A percentile compares a stretch with the other conserved stretches of the same genome.
Conservation (phyloP, 1,284 basidiomycete species). For the Malassezia caprae region DNA sequence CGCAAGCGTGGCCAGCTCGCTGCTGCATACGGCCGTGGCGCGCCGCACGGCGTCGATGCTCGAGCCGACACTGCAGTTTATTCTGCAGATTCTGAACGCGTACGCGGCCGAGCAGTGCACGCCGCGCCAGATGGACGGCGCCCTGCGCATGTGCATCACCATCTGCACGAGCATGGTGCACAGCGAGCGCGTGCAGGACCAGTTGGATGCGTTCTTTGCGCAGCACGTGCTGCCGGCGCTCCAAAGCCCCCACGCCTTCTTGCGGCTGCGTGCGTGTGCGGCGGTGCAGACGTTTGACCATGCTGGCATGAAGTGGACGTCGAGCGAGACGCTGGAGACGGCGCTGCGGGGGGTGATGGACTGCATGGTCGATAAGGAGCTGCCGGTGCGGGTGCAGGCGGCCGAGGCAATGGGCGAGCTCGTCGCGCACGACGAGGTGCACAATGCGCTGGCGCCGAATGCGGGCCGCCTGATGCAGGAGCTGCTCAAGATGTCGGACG, state of each 20-base stretch:
- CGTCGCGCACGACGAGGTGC: slow-evolving; percentile 61
- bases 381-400: slow-evolving; percentile 76
- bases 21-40: slow-evolving; percentile 19
- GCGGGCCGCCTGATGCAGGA: slow-evolving; percentile 83
- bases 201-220: slow-evolving; percentile 38
- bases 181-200: slow-evolving; percentile 28
- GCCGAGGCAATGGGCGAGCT: slow-evolving; percentile 70
- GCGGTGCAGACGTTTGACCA: slow-evolving; percentile 37
- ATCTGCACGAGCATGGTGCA: slow-evolving; percentile 37
- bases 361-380: slow-evolving; percentile 56
- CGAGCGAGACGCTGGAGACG: slow-evolving; percentile 30
- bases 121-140: slow-evolving; percentile 41
- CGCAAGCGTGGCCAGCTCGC: slow-evolving; percentile 25
- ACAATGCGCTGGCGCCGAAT: slow-evolving; percentile 62
- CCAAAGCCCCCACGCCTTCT: slow-evolving; percentile 30
- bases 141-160: slow-evolving; percentile 35
- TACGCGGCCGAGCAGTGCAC: slow-evolving; percentile 26
- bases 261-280: slow-evolving; percentile 40
- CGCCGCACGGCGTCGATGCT: slow-evolving; percentile 39
- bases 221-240: slow-evolving; percentile 43
- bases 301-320: slow-evolving; percentile 38
- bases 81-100: slow-evolving; percentile 38
- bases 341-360: slow-evolving; percentile 42
- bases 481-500: slow-evolving; percentile 72
- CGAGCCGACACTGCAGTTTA: slow-evolving; percentile 39